Evolutionary conservation across 1,139 yeast species (phyloP).

Genomic region (Debaryomyces sp.): DNA sequence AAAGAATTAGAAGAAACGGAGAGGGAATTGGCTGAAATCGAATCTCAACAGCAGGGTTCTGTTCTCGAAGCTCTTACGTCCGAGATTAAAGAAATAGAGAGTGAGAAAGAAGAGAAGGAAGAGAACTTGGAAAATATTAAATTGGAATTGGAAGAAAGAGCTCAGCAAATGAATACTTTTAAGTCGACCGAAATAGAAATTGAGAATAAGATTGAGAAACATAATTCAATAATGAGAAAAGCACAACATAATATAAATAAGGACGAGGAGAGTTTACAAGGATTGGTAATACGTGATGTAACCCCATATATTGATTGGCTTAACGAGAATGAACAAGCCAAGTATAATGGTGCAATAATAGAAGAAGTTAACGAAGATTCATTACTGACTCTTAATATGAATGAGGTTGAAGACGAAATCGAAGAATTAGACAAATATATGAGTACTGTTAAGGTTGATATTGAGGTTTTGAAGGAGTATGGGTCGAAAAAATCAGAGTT

Average conservation of each 20-base stretch:
- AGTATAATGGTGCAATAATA: conserved; percentile 39
- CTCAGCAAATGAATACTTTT: conserved; percentile 57
- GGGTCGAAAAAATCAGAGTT: conserved; percentile 68
- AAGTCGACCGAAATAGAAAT: conserved; percentile 74
- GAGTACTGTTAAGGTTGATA: conserved; percentile 64
- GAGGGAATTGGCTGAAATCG: conserved; percentile 31
- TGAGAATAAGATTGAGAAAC: conserved; percentile 64
- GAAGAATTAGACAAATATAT: conserved; percentile 58
- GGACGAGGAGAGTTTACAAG: conserved; percentile 40
- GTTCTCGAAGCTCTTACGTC: conserved; percentile 38
- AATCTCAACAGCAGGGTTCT: conserved; percentile 31
- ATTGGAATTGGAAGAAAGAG: conserved; percentile 51
- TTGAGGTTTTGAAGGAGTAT: conserved; percentile 78
- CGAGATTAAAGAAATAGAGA: conserved; percentile 25
- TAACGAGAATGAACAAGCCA: conserved; percentile 35
- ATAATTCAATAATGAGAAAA: conserved; percentile 44
- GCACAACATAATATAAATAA: conserved; percentile 40
- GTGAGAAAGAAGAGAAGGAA: conserved; percentile 35
- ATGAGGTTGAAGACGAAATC: conserved; percentile 54
- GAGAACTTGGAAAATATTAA: conserved; percentile 41
- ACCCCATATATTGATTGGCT: conserved; percentile 54
- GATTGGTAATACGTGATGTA: conserved; percentile 55
- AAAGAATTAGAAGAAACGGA: conserved; percentile 34
- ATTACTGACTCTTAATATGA: conserved; percentile 52
- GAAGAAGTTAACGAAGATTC: conserved; percentile 55